Base-by-base conservation (phyloP, 257 asterid species). In the Nicotiana undulata region DNA sequence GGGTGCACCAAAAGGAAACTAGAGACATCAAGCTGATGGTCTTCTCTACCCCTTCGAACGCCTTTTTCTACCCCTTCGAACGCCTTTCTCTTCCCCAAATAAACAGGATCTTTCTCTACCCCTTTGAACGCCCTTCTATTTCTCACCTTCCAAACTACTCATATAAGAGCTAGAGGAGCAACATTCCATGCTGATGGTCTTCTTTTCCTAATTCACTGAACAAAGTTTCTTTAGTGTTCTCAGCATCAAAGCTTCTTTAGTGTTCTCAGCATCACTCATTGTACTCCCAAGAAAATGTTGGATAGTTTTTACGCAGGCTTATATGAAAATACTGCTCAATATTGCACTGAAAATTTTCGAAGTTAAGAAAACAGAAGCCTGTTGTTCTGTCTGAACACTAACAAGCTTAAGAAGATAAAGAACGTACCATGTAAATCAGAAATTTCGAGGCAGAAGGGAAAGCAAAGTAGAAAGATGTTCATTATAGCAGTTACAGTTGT, bases 131-230 rank as follows among this genome's bases (percentile, higher is more conserved):
- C 49, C 49, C 2, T 67, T 67, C 55, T n/a, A 37, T 67, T 37
- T 67, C n/a, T 67, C n/a, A 20, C 76, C 76, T n/a, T 67, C 76
- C 76, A 67, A 67, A 67, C 55, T 67, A 67, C 10, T n/a, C 55
- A 67, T 9, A 67, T 37, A 67, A 67, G 76, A 67, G 55, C 31
- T 67, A 37, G 76, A 67, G 55, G 31, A 3, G n/a, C 53, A 67
- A 37, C 55, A n/a, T 67, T 67, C 76, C 76, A 37, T n/a, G 76
- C 22, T 37, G 76, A 67, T 67, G 31, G 53, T 67, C 55, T 37
- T 37, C 31, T 67, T 65, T 40, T 40, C 49, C 49, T 40, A 40
- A 2, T 40, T 40, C 49, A 40, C 49, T 40, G 49, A 40, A 40
- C 49, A 40, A 40, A 2, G 3, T 12, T 40, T 9, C 49, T 40